A percentile compares a stretch with the other conserved stretches of the same genome.
Conservation (phyloP, 129 eudicot genomes). For the Flaveria robusta region DNA sequence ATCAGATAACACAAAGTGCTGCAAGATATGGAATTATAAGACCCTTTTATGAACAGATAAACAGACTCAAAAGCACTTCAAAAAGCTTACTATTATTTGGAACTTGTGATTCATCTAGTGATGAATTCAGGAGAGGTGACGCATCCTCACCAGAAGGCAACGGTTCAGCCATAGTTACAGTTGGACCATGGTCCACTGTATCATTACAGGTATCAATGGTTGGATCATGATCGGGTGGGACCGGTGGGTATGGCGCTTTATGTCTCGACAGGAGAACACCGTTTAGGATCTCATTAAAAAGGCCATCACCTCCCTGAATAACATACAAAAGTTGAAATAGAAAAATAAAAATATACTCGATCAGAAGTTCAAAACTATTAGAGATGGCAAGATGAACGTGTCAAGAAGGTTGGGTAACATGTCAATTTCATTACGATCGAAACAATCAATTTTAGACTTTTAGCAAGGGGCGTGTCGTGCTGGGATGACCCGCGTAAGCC, state of each 20-base stretch:
- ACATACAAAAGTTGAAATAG: constrained; percentile 2
- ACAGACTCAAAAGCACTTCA: not conserved
- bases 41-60: constrained; percentile 20
- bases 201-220: constrained; percentile 37
- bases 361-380: not conserved
- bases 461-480: not conserved
- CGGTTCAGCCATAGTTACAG: constrained; percentile 35
- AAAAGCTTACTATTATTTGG: constrained; percentile 51
- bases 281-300: constrained; percentile 82
- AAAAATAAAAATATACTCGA: not conserved
- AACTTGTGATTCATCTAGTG: constrained; percentile 39
- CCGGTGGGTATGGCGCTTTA: constrained; percentile 67
- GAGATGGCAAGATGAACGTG: not conserved
- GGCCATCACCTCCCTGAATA: constrained; percentile 89
- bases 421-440: not conserved
- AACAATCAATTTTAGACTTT: not conserved
- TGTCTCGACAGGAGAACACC: constrained; percentile 83
- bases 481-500: not conserved
- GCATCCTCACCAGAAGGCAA: constrained; percentile 48
- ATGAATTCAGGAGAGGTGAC: constrained; percentile 59
- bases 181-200: constrained; percentile 32
- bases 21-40: not conserved
- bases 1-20: not conserved
- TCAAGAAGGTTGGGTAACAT: not conserved
- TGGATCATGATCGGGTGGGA: constrained; percentile 48